phyloP scores from a whole-genome alignment of 768 basidiomycete genomes.

The Strobilomyces dryophilus region DNA sequence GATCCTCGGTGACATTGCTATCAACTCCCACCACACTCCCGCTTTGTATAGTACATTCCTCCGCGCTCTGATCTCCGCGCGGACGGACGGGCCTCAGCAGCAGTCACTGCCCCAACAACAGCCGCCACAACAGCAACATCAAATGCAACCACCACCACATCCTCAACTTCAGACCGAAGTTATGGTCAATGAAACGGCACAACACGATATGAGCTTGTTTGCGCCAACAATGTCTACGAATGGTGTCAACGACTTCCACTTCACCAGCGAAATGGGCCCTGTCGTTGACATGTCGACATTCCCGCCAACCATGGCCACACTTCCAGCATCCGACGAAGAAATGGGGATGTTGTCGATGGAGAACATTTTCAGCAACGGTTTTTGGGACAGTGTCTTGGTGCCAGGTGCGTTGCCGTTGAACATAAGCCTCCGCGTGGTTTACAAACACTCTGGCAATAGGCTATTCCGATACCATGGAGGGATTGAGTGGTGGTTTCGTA shows the following conservation, averaged over 20 bases:
- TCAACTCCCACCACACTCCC: slow-evolving; percentile 81
- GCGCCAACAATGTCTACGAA: slow-evolving; percentile 19
- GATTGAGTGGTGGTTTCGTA: slow-evolving; percentile 80
- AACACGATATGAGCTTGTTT: slow-evolving; percentile 30
- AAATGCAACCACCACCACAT: slow-evolving; percentile 10
- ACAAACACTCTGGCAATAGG: slow-evolving; percentile 40
- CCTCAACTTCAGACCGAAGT: slow-evolving; percentile 18
- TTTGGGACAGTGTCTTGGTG: slow-evolving; percentile 87
- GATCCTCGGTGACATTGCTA: slow-evolving; percentile 71
- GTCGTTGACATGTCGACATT: slow-evolving; percentile 79
- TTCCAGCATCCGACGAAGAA: slow-evolving; percentile 37
- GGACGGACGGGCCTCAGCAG: slow-evolving; percentile 30
- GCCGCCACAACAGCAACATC: slow-evolving; percentile 16
- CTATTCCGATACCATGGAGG: slow-evolving; percentile 76
- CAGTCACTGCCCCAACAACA: slow-evolving; percentile 13
- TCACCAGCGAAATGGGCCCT: slow-evolving; percentile 82
- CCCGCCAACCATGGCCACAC: slow-evolving; percentile 80
- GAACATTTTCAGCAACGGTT: slow-evolving; percentile 69
- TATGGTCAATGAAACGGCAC: slow-evolving; percentile 16
- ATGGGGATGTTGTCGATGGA: slow-evolving; percentile 71
- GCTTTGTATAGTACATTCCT: slow-evolving; percentile 85
- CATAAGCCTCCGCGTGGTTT: not conserved
- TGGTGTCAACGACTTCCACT: slow-evolving; percentile 53
- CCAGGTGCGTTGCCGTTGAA: slow-evolving; percentile 53
- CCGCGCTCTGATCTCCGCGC: slow-evolving; percentile 65